Conservation (phyloP, 305 asterid genomes). For the Euphrasia arctica region DNA sequence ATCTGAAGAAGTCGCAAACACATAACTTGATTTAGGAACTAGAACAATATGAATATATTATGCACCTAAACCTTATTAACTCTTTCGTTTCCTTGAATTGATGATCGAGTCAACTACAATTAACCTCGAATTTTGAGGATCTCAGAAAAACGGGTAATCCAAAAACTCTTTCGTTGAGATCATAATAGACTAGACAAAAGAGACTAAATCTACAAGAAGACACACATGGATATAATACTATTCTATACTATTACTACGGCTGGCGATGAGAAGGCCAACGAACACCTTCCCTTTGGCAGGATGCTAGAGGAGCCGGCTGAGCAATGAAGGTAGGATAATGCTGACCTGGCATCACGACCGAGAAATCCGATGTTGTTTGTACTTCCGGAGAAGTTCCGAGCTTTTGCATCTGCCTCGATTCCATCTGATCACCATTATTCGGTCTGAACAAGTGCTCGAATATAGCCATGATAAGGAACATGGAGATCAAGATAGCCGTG, state of each 20-base stretch:
- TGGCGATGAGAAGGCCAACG: constrained; percentile 53
- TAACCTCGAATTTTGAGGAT: too few relatives aligned
- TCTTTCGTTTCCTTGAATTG: too few relatives aligned
- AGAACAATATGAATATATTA: too few relatives aligned
- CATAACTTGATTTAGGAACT: too few relatives aligned
- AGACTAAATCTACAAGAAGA: constrained; percentile 11
- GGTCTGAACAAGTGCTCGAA: constrained; percentile 85
- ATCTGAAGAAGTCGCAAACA: too few relatives aligned
- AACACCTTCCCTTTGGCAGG: constrained; percentile 63
- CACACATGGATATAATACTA: constrained; percentile 15
- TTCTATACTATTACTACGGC: constrained; percentile 13
- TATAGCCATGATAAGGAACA: constrained; percentile 89
- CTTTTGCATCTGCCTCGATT: constrained; percentile 38
- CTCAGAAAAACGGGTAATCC: too few relatives aligned
- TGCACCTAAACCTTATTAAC: too few relatives aligned
- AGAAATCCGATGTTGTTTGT: constrained; percentile 37
- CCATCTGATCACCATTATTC: constrained; percentile 20
- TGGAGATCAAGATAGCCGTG: constrained; percentile 75
- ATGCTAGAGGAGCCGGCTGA: constrained; percentile 71
- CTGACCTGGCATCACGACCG: constrained; percentile 90
- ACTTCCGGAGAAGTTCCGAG: constrained; percentile 35
- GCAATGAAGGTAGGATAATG: constrained; percentile 82
- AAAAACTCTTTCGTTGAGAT: too few relatives aligned
- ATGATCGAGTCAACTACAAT: too few relatives aligned
- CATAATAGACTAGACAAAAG: neutral